phyloP scores from a whole-genome alignment of 2,329 filamentous ascomycete species.

The Ophiostoma australiae region DNA sequence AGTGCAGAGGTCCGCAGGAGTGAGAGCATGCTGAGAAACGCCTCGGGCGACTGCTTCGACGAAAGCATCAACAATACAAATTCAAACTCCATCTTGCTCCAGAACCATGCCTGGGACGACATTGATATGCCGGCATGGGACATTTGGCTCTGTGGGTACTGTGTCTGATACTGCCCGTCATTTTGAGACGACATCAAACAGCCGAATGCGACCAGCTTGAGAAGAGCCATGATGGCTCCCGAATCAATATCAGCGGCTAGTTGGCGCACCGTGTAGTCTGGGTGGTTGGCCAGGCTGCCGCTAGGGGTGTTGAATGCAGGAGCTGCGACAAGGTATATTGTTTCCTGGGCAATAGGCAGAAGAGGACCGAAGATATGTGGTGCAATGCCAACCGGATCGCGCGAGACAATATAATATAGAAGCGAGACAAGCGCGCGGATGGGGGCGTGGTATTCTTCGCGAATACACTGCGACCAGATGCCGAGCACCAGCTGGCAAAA shows the following conservation, averaged over 20 bases:
- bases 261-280: conserved; percentile 41
- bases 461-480: conserved; percentile 63
- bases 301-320: conserved; percentile 48
- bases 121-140: conserved; percentile 27
- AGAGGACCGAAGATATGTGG: conserved; percentile 55
- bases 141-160: conserved; percentile 25
- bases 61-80: conserved; percentile 64
- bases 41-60: conserved; percentile 57
- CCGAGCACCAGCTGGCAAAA: conserved; percentile 60
- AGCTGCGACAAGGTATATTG: conserved; percentile 56
- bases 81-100: conserved; percentile 61
- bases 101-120: conserved; percentile 49
- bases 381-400: conserved; percentile 55
- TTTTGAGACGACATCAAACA: conserved; percentile 37
- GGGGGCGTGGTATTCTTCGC: conserved; percentile 59
- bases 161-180: conserved; percentile 13
- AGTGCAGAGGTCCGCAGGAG: conserved; percentile 64
- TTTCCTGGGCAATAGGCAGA: conserved; percentile 52
- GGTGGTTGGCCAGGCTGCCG: conserved; percentile 44
- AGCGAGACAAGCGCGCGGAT: conserved; percentile 62
- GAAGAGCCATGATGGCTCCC: conserved; percentile 57
- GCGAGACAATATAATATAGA: conserved; percentile 57
- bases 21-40: conserved; percentile 60
- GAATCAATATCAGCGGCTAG: conserved; percentile 56
- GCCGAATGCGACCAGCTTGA: conserved; percentile 59